Base-by-base conservation (phyloP, 1,139 yeast genomes). In the Sugiyamaella paludigena region DNA sequence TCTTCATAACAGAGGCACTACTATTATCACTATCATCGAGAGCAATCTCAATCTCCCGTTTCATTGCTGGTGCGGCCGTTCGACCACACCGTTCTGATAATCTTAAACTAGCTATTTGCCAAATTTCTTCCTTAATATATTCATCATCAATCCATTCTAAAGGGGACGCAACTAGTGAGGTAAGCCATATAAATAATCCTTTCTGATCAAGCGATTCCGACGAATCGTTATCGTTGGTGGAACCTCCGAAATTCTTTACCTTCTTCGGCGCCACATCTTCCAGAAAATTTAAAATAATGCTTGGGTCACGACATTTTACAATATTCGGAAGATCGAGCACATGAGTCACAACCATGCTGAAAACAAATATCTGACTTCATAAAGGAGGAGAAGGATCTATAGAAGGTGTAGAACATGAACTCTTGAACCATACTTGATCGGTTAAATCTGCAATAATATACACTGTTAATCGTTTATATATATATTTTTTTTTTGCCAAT, bases 41-140 rank as follows among this genome's bases (percentile, higher is more conserved):
- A 7, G 10, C 47, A 5, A 71, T 49, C 12, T 53, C 51, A 35
- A 78, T 72, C 37, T 73, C 75, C 37, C 95, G 70, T 5, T 76
- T 70, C 56, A 84, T 75, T 31, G 82, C 81, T 0, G 97, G 95
- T 50, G 81, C 83, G 0, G 96, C 95, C 0, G 91, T 81, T 38
- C 96, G 73, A 1, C 98, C 97, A 62, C 95, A 86, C 55, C 82
- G 82, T 57, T 87, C 95, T 1, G 95, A 79, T 40, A 92, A 75
- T 45, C 96, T 68, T 31, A 74, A 60, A 15, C 94, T 77, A 0
- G 94, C 83, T 48, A 74, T 68, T 40, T 76, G 74, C 52, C 79
- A 67, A 5, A 89, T 71, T 7, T 55, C 51, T 24, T 77, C 80
- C 30, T 70, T 69, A 41, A 68, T 61, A 0, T 64, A 68, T 7